Base-by-base conservation (phyloP, 176 grass and related monocot genomes). In the Zea luxurians region DNA sequence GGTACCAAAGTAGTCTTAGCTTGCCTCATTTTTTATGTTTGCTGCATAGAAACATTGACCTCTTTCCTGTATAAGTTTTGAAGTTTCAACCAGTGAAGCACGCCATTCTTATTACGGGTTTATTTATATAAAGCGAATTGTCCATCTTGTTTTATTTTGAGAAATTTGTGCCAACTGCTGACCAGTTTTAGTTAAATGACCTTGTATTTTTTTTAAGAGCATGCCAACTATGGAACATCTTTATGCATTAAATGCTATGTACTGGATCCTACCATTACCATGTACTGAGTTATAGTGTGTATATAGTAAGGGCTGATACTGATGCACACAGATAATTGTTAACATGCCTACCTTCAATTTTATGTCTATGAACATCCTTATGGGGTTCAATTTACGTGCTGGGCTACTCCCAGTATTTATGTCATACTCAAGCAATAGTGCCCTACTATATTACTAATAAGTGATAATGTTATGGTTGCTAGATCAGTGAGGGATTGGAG, bases 1-100 rank as follows among this genome's bases (percentile, higher is more conserved):
- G 95, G 95, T 98, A 89, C 18, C 6, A 57, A 78, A 82, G 54
- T 70, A 68, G 64, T 63, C 17, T 85, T 61, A 40, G 5, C 37
- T 20, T 72, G 61, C 36, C 58, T 68, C 80, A 43, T 61, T 80
- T 71, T 77, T 37, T 16, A 45, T 46, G 2, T 15, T 78, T 52
- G 13, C 52, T 70, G 55, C 70, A 57, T 16, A 70, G 67, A 80
- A 83, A 46, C 45, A 69, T 68, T 64, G 21, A 52, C 46, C 27
- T 69, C 55, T 61, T 74, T 52, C 41, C 42, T 18, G 16, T 60
- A 6, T 52, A 21, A 36, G 47, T 4, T 59, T 4, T 59, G 1
- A 59, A 59, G 55, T 21, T 82, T 57, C 38, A 71, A 55, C 8
- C 47, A 53, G 12, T 76, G 66, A 21, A 76, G 49, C 35, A 66